Evolutionary conservation across 208 protist species (phyloP), one percentile per base, ranked within the genome.

Genomic region (Kentomonas sorsogonicus): DNA sequence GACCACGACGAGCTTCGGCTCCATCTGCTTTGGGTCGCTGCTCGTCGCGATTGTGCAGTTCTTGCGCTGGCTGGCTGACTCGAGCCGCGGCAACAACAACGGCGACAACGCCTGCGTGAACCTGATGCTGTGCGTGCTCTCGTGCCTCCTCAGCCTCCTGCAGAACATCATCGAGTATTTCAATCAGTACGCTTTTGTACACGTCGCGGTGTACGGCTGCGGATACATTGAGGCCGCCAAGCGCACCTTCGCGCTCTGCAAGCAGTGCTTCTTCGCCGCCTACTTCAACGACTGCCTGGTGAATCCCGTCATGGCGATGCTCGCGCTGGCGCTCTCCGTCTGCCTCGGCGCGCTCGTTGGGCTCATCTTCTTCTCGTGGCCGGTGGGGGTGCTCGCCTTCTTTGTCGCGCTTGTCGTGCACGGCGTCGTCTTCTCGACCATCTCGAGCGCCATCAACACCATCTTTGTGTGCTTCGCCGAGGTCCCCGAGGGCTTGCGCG

Each of bases 401-500:
- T 26, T 86, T 27, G 52, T 83, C 1, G 41, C 73, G 5, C 26
- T 74, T 5, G 36, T 91, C 0, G 74, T 96, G 30, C 72, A 80
- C 25, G 13, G 47, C 4, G 56, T 93, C 51, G 65, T 96, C 38
- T 83, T 94, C 22, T 60, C 64, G n/a, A 54, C 77, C 36, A 67
- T 96, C 13, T 68, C 60, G 36, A 93, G 85, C 64, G 74, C 79
- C 3, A 75, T 91, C 39, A 80, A 80, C 18, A 91, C 90, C 0
- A 65, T 94, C 26, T 96, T 96, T 71, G 87, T 96, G 18, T 93
- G 90, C 64, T 93, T 91, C 52, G 90, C 85, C 9, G 91, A 97
- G 61, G 68, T 72, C 5, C 82, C 83, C 1, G 80, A 91, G 46
- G 81, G 68, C n/a, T 68, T 94, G 46, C 72, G 70, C 29, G 63